These are phyloP conservation scores for Umbelopsis isabellina DNA, from an alignment of 192 early-diverging fungal species.

Conservation along the genomic window DNA sequence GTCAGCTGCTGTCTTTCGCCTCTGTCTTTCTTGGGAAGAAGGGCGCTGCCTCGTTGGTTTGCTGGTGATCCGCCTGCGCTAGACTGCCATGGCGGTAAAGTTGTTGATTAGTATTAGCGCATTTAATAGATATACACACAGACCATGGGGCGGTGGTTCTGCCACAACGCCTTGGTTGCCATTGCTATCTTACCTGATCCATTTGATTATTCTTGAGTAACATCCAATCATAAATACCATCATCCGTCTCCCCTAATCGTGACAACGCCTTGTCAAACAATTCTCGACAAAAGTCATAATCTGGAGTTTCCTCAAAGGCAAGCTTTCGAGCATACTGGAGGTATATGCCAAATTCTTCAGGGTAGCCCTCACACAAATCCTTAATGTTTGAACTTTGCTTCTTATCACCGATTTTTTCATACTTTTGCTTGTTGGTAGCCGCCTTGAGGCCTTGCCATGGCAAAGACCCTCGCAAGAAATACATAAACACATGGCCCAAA, in stretches of 20 bases:
- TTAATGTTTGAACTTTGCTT: conserved; percentile 71
- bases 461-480: conserved; percentile 73
- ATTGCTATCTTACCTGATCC: conserved; percentile 39
- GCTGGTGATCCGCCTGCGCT: neutral
- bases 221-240: conserved; percentile 96
- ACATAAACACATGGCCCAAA: conserved; percentile 83
- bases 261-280: conserved; percentile 74
- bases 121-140: too few relatives aligned
- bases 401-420: conserved; percentile 84
- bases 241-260: conserved; percentile 73
- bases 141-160: too few relatives aligned
- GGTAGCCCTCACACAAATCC: conserved; percentile 75
- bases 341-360: conserved; percentile 75
- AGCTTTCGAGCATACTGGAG: conserved; percentile 72
- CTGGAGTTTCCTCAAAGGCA: conserved; percentile 79
- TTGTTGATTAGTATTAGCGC: too few relatives aligned
- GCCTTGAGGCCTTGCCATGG: conserved; percentile 88
- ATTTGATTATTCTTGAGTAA: conserved; percentile 55
- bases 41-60: neutral
- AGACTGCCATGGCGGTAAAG: too few relatives aligned
- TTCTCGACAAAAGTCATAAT: conserved; percentile 74
- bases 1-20: conserved; percentile 14
- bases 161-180: too few relatives aligned
- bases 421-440: conserved; percentile 81
- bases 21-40: conserved; percentile 9